Evolutionary conservation across 768 basidiomycete genomes (phyloP).

Genomic region (Phanerochaete sordida): DNA sequence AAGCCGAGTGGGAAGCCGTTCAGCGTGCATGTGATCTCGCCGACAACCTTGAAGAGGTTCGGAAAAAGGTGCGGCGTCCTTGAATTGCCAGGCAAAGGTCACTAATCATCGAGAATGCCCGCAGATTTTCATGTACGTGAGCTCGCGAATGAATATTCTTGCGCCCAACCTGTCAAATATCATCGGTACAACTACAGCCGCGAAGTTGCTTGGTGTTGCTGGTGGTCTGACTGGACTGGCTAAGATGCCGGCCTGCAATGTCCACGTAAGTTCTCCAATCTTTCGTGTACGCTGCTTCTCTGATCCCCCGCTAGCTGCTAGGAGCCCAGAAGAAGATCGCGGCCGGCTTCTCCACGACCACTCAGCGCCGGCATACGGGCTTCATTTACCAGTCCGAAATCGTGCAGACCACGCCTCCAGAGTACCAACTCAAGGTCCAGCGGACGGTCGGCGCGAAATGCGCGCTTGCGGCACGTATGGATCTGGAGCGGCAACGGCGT

Average conservation of each 20-base stretch:
- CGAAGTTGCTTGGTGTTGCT: slow-evolving; percentile 95
- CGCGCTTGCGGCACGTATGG: slow-evolving; percentile 88
- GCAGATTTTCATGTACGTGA: slow-evolving; percentile 98
- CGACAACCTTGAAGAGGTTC: slow-evolving; percentile 81
- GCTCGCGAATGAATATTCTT: slow-evolving; percentile 96
- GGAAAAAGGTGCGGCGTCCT: slow-evolving; percentile 63
- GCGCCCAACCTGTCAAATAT: slow-evolving; percentile 98
- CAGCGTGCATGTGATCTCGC: slow-evolving; percentile 87
- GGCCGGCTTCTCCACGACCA: slow-evolving; percentile 84
- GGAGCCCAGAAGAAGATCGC: slow-evolving; percentile 93
- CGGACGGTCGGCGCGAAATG: slow-evolving; percentile 92
- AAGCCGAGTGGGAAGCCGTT: slow-evolving; percentile 76
- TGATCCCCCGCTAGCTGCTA: slow-evolving; percentile 58
- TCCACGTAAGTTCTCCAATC: slow-evolving; percentile 69
- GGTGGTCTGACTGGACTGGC: slow-evolving; percentile 88
- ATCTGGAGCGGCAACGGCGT: slow-evolving; percentile 78
- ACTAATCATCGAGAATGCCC: neutral
- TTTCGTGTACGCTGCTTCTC: neutral
- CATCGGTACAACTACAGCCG: slow-evolving; percentile 97
- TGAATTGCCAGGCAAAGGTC: neutral
- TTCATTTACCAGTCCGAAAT: slow-evolving; percentile 95
- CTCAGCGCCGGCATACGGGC: slow-evolving; percentile 90
- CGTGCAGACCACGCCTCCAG: slow-evolving; percentile 79
- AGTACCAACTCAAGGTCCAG: slow-evolving; percentile 90
- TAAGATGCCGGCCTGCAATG: slow-evolving; percentile 95